Conservation (phyloP, 768 basidiomycete genomes). For the Termitomyces sp. region DNA sequence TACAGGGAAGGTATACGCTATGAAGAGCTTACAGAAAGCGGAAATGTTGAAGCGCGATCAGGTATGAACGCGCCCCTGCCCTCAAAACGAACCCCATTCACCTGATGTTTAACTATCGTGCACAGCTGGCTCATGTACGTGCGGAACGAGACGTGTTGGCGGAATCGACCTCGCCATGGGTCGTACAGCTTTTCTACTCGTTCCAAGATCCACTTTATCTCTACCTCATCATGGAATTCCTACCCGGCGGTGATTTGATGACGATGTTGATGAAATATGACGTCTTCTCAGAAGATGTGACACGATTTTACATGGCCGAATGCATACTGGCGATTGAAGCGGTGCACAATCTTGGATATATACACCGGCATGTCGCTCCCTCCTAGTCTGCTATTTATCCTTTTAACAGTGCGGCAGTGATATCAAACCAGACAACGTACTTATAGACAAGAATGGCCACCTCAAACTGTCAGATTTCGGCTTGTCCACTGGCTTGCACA, state of each 20-base stretch:
- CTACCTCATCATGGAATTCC: slow-evolving; percentile 91
- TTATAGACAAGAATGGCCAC: slow-evolving; percentile 96
- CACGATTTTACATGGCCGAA: slow-evolving; percentile 98
- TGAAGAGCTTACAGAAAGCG: slow-evolving; percentile 97
- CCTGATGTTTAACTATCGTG: background rate
- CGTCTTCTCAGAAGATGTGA: slow-evolving; percentile 97
- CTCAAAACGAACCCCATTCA: background rate
- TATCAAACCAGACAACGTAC: slow-evolving; percentile 98
- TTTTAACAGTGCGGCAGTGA: slow-evolving; percentile 49
- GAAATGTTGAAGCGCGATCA: slow-evolving; percentile 99
- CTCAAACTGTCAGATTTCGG: slow-evolving; percentile 98
- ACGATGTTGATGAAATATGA: slow-evolving; percentile 99
- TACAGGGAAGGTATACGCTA: slow-evolving; percentile 97
- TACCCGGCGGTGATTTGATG: slow-evolving; percentile 96
- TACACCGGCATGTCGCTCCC: slow-evolving; percentile 71
- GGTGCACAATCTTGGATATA: slow-evolving; percentile 97
- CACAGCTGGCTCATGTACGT: slow-evolving; percentile 91
- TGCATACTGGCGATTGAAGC: slow-evolving; percentile 97
- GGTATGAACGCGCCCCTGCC: slow-evolving; percentile 37
- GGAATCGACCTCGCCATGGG: slow-evolving; percentile 96
- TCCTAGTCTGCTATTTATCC: background rate
- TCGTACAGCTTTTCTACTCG: slow-evolving; percentile 95
- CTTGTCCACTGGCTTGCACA: slow-evolving; percentile 95
- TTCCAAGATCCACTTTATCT: slow-evolving; percentile 96
- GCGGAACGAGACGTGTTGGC: slow-evolving; percentile 96